A percentile compares a stretch with the other conserved stretches of the same genome.
phyloP scores from a whole-genome alignment of 768 basidiomycete genomes.

The Tylopilus rubrobrunneus region DNA sequence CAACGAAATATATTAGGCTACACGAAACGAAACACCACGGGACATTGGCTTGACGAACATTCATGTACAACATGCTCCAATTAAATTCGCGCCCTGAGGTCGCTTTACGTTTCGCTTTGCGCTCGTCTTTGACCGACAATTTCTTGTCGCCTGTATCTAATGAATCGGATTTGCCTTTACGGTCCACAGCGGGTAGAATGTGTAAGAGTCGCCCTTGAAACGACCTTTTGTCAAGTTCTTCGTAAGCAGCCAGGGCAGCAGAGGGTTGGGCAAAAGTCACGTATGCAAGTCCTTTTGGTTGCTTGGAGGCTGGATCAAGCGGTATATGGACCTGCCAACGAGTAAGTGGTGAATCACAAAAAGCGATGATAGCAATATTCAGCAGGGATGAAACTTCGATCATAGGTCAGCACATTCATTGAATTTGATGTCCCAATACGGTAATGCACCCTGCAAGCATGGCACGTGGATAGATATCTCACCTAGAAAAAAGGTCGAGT shows the following conservation, averaged over 20 bases:
- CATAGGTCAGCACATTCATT: too few relatives aligned
- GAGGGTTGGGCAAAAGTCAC: conserved; percentile 45
- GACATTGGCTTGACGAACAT: conserved; percentile 57
- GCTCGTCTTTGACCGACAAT: conserved; percentile 56
- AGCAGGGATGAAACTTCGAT: too few relatives aligned
- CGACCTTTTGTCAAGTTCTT: conserved; percentile 72
- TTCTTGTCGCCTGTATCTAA: conserved; percentile 41
- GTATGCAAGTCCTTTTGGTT: conserved; percentile 61
- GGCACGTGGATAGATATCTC: neutral
- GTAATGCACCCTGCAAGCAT: conserved; percentile 1
- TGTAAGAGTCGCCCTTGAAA: conserved; percentile 93
- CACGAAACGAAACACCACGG: conserved; percentile 14
- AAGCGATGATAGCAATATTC: neutral
- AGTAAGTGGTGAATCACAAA: neutral
- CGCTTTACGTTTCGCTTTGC: conserved; percentile 57
- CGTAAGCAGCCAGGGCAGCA: conserved; percentile 66
- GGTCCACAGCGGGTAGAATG: conserved; percentile 79
- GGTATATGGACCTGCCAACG: conserved; percentile 54
- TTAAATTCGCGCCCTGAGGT: conserved; percentile 78
- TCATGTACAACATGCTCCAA: conserved; percentile 96
- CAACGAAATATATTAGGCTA: conserved; percentile 19
- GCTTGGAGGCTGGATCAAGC: conserved; percentile 41
- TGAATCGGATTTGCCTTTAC: conserved; percentile 44
- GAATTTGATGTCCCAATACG: too few relatives aligned
- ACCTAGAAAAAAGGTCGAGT: conserved; percentile 11